These are phyloP conservation scores for Agaricus blazei DNA, from an alignment of 768 basidiomycete genomes.

Conservation along the genomic window DNA sequence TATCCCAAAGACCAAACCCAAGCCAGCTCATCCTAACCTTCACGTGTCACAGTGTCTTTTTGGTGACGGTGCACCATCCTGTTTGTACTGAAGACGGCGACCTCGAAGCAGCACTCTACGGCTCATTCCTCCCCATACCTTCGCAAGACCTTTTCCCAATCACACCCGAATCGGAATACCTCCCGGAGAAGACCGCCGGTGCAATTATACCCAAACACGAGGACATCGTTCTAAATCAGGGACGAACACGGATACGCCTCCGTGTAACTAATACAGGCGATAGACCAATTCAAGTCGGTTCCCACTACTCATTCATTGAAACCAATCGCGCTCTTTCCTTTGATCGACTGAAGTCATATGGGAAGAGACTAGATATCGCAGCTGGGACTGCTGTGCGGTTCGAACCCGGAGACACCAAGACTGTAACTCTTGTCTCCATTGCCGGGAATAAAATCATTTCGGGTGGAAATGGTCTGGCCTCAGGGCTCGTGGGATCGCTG, in stretches of 20 bases:
- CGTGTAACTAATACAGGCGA: conserved; percentile 89
- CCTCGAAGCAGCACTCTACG: conserved; percentile 82
- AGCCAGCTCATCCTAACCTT: background rate
- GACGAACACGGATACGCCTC: conserved; percentile 62
- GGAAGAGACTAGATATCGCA: conserved; percentile 86
- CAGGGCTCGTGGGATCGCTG: conserved; percentile 42
- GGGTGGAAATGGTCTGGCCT: conserved; percentile 76
- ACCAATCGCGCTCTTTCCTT: conserved; percentile 79
- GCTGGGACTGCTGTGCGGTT: conserved; percentile 96
- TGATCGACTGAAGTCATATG: conserved; percentile 77
- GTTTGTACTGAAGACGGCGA: conserved; percentile 81
- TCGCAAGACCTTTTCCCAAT: conserved; percentile 58
- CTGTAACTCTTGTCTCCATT: conserved; percentile 77
- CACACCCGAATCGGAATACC: conserved; percentile 41
- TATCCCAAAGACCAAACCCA: background rate
- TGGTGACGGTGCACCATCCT: conserved; percentile 97
- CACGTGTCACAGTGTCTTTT: conserved; percentile 58
- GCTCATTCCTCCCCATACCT: conserved; percentile 88
- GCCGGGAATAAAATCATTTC: conserved; percentile 66
- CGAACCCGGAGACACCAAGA: conserved; percentile 87
- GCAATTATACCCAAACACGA: conserved; percentile 65
- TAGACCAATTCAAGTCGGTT: conserved; percentile 90
- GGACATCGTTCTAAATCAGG: conserved; percentile 71
- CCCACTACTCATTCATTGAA: conserved; percentile 93
- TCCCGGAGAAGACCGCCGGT: conserved; percentile 60